These are phyloP conservation scores for Stenocarpella maydis DNA, from an alignment of 2,329 filamentous ascomycete species.

Conservation along the genomic window DNA sequence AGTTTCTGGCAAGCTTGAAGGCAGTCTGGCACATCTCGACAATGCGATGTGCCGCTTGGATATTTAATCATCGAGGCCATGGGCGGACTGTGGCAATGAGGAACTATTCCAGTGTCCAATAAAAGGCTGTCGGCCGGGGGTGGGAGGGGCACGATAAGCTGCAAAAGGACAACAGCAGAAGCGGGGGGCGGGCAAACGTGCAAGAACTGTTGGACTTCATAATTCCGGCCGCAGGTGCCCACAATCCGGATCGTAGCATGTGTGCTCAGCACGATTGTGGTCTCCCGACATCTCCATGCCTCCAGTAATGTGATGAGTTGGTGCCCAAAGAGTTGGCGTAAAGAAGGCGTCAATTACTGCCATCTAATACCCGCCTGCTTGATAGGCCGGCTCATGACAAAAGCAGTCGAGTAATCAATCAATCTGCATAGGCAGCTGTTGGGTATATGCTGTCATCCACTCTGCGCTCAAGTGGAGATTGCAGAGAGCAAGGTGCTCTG, in stretches of 20 bases:
- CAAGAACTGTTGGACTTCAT: constrained; percentile 28
- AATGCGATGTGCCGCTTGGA: background rate
- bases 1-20: background rate
- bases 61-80: background rate
- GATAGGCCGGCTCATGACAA: background rate
- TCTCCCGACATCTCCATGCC: too few species aligned
- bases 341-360: background rate
- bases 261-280: background rate
- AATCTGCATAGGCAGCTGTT: background rate
- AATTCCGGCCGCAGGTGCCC: constrained; percentile 8
- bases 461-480: background rate
- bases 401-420: background rate
- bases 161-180: background rate
- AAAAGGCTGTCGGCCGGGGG: background rate
- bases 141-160: constrained; percentile 19
- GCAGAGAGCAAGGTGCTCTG: background rate
- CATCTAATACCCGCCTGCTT: background rate
- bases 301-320: background rate
- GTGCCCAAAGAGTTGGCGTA: background rate
- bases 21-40: background rate
- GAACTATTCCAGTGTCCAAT: background rate
- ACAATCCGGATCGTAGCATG: background rate
- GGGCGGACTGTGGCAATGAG: background rate
- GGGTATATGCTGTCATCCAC: background rate
- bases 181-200: constrained; percentile 29